phyloP scores from a whole-genome alignment of 805 yeast species.

The Myxozyma mucilagina region DNA sequence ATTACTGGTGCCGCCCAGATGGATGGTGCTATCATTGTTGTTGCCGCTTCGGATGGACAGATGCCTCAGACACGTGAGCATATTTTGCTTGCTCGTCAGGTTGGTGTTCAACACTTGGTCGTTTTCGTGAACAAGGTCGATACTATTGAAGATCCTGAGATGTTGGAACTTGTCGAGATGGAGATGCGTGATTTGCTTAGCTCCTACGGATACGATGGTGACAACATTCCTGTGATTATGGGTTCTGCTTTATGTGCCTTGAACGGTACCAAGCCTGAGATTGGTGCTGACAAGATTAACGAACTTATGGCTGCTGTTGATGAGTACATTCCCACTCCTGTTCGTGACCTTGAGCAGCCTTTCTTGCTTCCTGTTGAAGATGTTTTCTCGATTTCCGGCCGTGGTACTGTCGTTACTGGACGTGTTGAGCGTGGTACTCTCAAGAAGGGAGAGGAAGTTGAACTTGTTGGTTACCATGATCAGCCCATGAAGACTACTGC shows the following conservation, averaged over 20 bases:
- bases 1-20: slow-evolving; percentile 99
- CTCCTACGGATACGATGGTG: slow-evolving; percentile 96
- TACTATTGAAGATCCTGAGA: slow-evolving; percentile 96
- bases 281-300: slow-evolving; percentile 81
- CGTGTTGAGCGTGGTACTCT: slow-evolving; percentile 98
- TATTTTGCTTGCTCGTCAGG: slow-evolving; percentile 96
- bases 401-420: slow-evolving; percentile 99
- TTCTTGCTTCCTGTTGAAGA: slow-evolving; percentile 97
- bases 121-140: slow-evolving; percentile 98
- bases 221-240: slow-evolving; percentile 95
- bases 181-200: slow-evolving; percentile 96
- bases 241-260: slow-evolving; percentile 98
- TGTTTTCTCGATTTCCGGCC: slow-evolving; percentile 96
- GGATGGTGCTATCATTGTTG: slow-evolving; percentile 99
- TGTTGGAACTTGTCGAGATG: slow-evolving; percentile 99
- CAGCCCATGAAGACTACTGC: slow-evolving; percentile 89
- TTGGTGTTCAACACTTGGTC: slow-evolving; percentile 96
- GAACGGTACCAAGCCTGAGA: slow-evolving; percentile 83
- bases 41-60: slow-evolving; percentile 98
- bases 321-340: slow-evolving; percentile 92
- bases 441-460: slow-evolving; percentile 98
- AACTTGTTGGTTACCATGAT: slow-evolving; percentile 89
- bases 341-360: slow-evolving; percentile 92
- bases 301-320: slow-evolving; percentile 88
- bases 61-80: slow-evolving; percentile 99